Conservation (phyloP, 208 protist species). For the Trypanosoma congolense region DNA sequence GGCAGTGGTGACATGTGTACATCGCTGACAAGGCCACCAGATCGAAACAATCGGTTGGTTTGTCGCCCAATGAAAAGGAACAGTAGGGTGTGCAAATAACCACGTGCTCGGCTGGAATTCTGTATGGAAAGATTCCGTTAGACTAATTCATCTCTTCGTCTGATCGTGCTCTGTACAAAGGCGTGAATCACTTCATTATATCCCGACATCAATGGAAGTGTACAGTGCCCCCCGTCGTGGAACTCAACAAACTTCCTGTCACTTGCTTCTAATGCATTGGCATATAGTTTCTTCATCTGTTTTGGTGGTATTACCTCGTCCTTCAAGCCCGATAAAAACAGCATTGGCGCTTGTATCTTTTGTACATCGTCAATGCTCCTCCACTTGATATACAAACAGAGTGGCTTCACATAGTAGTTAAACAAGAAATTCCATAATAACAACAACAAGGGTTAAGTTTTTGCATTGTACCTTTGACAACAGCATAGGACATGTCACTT, state of each 20-base stretch:
- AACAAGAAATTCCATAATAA: constrained; percentile 32
- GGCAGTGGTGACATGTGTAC: no score
- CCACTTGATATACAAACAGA: constrained; percentile 72
- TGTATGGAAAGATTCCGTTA: neutral
- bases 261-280: constrained; percentile 19
- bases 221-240: constrained; percentile 71
- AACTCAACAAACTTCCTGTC: constrained; percentile 55
- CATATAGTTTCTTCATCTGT: constrained; percentile 75
- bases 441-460: constrained; percentile 8
- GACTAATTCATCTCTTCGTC: constrained; percentile 2
- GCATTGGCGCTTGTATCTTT: constrained; percentile 39
- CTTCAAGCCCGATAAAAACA: constrained; percentile 74
- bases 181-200: constrained; percentile 53
- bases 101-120: neutral
- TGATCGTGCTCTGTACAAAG: constrained; percentile 48
- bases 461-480: constrained; percentile 31
- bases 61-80: no score
- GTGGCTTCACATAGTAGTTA: constrained; percentile 70
- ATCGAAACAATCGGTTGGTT: no score
- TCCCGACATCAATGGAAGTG: constrained; percentile 36
- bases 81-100: neutral
- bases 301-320: constrained; percentile 86
- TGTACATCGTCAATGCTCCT: constrained; percentile 40
- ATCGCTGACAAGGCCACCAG: no score
- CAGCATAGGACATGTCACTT: constrained; percentile 60